A percentile compares a stretch with the other conserved stretches of the same genome.
phyloP scores from a whole-genome alignment of 2,329 filamentous ascomycete genomes.

The Pleomassaria siparia region DNA sequence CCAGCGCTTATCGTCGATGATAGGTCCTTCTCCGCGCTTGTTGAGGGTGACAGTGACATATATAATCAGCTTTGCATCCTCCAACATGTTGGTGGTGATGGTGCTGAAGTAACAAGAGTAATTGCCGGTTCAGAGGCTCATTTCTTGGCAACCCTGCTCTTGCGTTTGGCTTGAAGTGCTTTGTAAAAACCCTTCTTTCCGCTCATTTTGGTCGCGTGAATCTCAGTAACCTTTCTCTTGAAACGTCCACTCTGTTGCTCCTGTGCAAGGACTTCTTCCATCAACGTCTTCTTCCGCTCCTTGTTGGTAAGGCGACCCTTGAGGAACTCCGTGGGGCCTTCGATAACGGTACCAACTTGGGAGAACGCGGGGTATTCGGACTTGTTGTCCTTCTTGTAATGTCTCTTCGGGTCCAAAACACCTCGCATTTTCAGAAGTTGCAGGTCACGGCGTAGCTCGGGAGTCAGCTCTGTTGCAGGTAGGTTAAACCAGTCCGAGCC shows the following conservation, averaged over 20 bases:
- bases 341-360: constrained; percentile 83
- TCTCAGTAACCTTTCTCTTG: constrained; percentile 82
- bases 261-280: constrained; percentile 76
- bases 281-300: constrained; percentile 82
- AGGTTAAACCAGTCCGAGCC: constrained; percentile 86
- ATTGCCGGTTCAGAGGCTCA: constrained; percentile 17
- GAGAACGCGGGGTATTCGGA: constrained; percentile 76
- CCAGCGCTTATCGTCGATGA: no score
- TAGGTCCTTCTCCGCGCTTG: no score
- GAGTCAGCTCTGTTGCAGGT: constrained; percentile 79
- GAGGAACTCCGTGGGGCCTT: constrained; percentile 86
- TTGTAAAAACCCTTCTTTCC: constrained; percentile 92
- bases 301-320: constrained; percentile 79
- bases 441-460: constrained; percentile 83
- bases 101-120: background rate
- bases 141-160: constrained; percentile 37
- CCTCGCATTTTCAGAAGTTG: constrained; percentile 88
- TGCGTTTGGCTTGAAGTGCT: constrained; percentile 65
- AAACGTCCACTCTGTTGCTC: constrained; percentile 71
- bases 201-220: constrained; percentile 78
- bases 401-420: constrained; percentile 82
- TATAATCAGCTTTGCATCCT: no score
- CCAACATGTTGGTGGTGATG: background rate
- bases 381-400: constrained; percentile 83
- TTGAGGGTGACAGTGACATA: no score